Base-by-base conservation (phyloP, 805 yeast species). In the Myxozyma melibiosi region DNA sequence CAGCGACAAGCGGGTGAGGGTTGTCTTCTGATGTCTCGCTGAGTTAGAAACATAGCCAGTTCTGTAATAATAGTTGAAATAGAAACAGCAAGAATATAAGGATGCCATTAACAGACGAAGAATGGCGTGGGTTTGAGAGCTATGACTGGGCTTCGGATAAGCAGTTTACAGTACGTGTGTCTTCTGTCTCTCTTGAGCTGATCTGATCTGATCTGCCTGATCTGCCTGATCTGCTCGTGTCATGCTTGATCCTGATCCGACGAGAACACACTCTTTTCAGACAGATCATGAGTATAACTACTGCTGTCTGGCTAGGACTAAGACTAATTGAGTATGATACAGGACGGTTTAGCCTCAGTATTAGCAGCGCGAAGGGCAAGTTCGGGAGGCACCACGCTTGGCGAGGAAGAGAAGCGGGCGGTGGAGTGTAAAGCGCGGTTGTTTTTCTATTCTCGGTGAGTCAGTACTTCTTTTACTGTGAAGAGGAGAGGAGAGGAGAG, bases 391-490 rank as follows among this genome's bases (percentile, higher is more conserved):
- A 13, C 14, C 7, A 33, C 47, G 16, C 16, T 49, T 2, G 11
- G 54, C 4, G 52, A 41, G 8, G 55, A 49, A 31, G 49, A 50
- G 34, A 34, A 30, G 30, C 9, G 31, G 30, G 46, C 13, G 28
- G 28, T 58, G 7, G 55, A 48, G 44, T 49, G 45, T 33, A 52
- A 40, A 27, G 62, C 62, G 8, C 44, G 54, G 25, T 34, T 58
- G 37, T 58, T 54, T 37, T 58, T 55, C 45, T 58, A 41, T 30
- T 39, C 60, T 2, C 16, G 58, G 62, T 55, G 27, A 14, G 60
- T 16, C 7, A 18, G n/a, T 25, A 11, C n/a, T 22, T 22, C 7
- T 9, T 2, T 18, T 35, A 13, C 16, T 7, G 18, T 16, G 30
- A 30, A 11, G 28, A 9, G 13, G 14, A 7, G 16, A 16, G 24